Evolutionary conservation across 345 rosid species (phyloP).

Genomic region (Aurinia saxatilis): DNA sequence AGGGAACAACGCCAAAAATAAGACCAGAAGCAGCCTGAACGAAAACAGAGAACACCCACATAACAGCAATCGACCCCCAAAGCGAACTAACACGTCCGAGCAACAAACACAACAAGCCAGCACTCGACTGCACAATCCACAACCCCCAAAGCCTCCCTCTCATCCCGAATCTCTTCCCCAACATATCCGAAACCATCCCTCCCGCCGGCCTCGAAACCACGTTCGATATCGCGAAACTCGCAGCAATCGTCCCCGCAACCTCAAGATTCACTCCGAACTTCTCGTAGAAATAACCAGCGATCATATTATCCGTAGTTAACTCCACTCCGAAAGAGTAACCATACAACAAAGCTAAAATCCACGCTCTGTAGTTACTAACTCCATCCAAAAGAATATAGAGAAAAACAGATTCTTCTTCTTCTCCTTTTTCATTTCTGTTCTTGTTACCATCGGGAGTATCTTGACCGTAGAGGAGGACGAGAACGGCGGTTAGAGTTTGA

Average conservation of each 20-base stretch:
- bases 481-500: slow-evolving; percentile 42
- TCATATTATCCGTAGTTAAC: slow-evolving; percentile 61
- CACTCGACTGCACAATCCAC: slow-evolving; percentile 62
- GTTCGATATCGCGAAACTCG: slow-evolving; percentile 57
- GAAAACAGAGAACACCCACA: slow-evolving; percentile 57
- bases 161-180: slow-evolving; percentile 55
- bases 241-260: slow-evolving; percentile 72
- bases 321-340: slow-evolving; percentile 70
- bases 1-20: slow-evolving; percentile 75
- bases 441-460: slow-evolving; percentile 46
- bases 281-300: slow-evolving; percentile 71
- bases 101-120: slow-evolving; percentile 51
- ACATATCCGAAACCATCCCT: slow-evolving; percentile 53
- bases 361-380: slow-evolving; percentile 63
- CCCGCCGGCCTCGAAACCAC: slow-evolving; percentile 63
- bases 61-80: slow-evolving; percentile 43
- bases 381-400: slow-evolving; percentile 39
- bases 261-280: slow-evolving; percentile 52
- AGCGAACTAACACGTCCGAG: slow-evolving; percentile 63
- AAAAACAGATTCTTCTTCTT: slow-evolving; percentile 24
- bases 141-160: slow-evolving; percentile 83
- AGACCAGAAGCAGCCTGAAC: slow-evolving; percentile 91
- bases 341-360: slow-evolving; percentile 57
- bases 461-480: slow-evolving; percentile 53
- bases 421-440: background rate